Evolutionary conservation across 2,329 filamentous ascomycete species (phyloP), one percentile per base, ranked within the genome.

Genomic region (Ophiostoma fasciatum): DNA sequence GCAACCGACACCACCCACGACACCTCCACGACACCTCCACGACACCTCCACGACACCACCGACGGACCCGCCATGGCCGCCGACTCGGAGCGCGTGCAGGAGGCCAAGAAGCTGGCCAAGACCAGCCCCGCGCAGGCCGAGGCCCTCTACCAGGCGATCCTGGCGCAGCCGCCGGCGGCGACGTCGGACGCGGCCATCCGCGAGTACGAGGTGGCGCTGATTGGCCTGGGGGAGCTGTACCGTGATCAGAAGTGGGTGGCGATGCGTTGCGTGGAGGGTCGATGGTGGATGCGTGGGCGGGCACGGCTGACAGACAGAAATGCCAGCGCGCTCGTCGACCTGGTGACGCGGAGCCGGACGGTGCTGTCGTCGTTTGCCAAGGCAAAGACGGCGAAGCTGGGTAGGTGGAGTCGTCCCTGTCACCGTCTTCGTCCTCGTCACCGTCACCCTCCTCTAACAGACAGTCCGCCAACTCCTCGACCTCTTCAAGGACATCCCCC

Each of bases 311-410:
- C 26, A 19, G 26, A 1, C 44, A 85, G 79, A 61, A 82, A 82
- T 57, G 67, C 78, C 49, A 68, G 90, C 53, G 82, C 93, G 51
- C 75, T 98, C 42, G 83, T 92, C 44, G 78, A 85, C 50, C 71
- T 98, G 46, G 79, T 98, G 51, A 87, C 80, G 53, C 82, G 83
- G 57, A 94, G 85, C 59, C 76, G 88, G 53, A 81, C 82, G 46
- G 82, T 90, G 30, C 76, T 98, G 46, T 94, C 88, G 40, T 90
- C 83, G 45, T 96, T 98, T 59, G 90, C 90, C 46, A 94, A 96
- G 68, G 90, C 92, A 44, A 98, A 98, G 74, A 96, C 90, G 22
- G 83, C 90, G 38, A 98, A 98, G 64, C 69, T 98, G 44, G 84
- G 90, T 96, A 76, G 46, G 78, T 35, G 5, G 11, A 6, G 6